Percentiles rank a stretch among this genome's conserved stretches.
phyloP scores from a whole-genome alignment of 805 yeast genomes.

The Spathaspora sp. region DNA sequence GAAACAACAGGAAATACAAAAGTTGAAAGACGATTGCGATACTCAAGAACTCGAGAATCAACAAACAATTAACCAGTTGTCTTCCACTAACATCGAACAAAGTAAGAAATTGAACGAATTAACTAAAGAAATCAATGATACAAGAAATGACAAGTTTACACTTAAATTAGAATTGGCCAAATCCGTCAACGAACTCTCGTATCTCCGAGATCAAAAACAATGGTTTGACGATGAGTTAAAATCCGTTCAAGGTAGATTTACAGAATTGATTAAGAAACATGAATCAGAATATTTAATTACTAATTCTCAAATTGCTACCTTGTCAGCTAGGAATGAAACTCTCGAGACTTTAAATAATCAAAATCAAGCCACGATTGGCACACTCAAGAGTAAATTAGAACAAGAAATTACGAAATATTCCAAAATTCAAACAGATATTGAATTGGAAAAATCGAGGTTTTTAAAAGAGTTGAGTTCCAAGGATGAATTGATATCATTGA shows the following conservation, averaged over 20 bases:
- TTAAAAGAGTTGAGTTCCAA: slow-evolving; percentile 44
- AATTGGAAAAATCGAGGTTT: slow-evolving; percentile 46
- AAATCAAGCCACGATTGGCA: slow-evolving; percentile 43
- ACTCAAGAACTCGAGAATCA: slow-evolving; percentile 24
- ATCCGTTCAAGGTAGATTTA: slow-evolving; percentile 30
- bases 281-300: slow-evolving; percentile 31
- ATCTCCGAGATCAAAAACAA: slow-evolving; percentile 29
- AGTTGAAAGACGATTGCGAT: slow-evolving; percentile 13
- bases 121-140: slow-evolving; percentile 33
- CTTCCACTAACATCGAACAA: slow-evolving; percentile 33
- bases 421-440: slow-evolving; percentile 20
- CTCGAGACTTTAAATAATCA: slow-evolving; percentile 31
- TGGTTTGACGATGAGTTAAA: slow-evolving; percentile 41
- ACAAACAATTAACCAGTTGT: slow-evolving; percentile 24
- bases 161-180: slow-evolving; percentile 33
- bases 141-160: slow-evolving; percentile 33
- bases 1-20: slow-evolving; percentile 9
- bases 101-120: slow-evolving; percentile 31
- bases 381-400: slow-evolving; percentile 42
- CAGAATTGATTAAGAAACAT: slow-evolving; percentile 35
- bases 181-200: slow-evolving; percentile 28
- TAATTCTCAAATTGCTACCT: slow-evolving; percentile 24
- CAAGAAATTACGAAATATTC: slow-evolving; percentile 15
- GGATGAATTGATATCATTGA: slow-evolving; percentile 55
- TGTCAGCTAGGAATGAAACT: slow-evolving; percentile 22